Evolutionary conservation across 768 basidiomycete species (phyloP).

Genomic region (Stropharia rugosoannulata): DNA sequence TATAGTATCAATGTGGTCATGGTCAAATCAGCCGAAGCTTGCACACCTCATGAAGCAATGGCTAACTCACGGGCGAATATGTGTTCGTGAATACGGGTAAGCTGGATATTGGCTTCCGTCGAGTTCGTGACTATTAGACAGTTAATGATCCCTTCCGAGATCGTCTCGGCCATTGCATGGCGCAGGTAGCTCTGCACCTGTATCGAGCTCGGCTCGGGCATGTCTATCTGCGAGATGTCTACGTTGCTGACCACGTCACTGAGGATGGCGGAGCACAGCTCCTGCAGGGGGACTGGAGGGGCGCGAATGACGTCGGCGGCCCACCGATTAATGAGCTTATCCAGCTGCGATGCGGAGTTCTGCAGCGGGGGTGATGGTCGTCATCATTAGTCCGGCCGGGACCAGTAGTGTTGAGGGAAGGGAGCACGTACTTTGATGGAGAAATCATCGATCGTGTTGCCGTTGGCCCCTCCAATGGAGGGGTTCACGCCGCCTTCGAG

Average conservation of each 20-base stretch:
- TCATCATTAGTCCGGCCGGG: conserved; percentile 5
- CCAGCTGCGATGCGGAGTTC: conserved; percentile 82
- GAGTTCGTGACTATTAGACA: conserved; percentile 86
- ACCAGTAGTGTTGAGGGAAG: not conserved
- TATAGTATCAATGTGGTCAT: not conserved
- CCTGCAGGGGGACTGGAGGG: conserved; percentile 51
- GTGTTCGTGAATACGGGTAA: conserved; percentile 86
- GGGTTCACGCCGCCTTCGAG: conserved; percentile 65
- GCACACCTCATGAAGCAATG: not conserved
- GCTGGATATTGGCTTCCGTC: conserved; percentile 77
- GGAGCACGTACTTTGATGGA: conserved; percentile 68
- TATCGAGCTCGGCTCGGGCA: conserved; percentile 49
- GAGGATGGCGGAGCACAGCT: conserved; percentile 58
- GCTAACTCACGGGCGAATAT: conserved; percentile 71
- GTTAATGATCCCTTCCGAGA: conserved; percentile 80
- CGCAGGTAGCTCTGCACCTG: conserved; percentile 78
- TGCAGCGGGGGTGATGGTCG: conserved; percentile 29
- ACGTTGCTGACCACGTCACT: conserved; percentile 54
- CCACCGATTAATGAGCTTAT: conserved; percentile 85
- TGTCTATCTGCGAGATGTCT: conserved; percentile 41
- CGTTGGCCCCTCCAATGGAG: conserved; percentile 42
- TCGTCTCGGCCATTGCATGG: conserved; percentile 76
- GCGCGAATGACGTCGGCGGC: conserved; percentile 70
- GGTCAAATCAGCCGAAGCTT: not conserved
- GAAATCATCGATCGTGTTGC: conserved; percentile 80